Percentiles rank a stretch among this genome's conserved stretches.
phyloP scores from a whole-genome alignment of 768 basidiomycete species.

The Boletus barrowsii region DNA sequence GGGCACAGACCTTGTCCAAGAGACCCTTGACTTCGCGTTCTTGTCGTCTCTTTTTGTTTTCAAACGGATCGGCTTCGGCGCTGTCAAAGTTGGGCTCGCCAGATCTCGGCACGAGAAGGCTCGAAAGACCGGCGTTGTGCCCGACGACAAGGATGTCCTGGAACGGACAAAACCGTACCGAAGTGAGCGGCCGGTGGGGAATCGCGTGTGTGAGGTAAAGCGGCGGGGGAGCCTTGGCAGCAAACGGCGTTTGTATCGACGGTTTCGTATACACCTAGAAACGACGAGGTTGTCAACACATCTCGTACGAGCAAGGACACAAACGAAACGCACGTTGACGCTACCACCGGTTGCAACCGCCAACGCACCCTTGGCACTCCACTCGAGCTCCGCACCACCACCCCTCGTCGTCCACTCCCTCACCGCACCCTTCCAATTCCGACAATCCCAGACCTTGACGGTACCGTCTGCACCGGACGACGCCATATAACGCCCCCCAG shows the following conservation, averaged over 20 bases:
- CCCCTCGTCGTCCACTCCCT: constrained; percentile 75
- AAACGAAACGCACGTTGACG: constrained; percentile 60
- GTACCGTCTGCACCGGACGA: constrained; percentile 84
- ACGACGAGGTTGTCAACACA: neutral
- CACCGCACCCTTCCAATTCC: constrained; percentile 91
- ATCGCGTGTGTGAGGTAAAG: constrained; percentile 88
- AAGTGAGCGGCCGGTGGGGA: constrained; percentile 71
- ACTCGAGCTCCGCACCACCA: constrained; percentile 67
- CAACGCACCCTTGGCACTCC: constrained; percentile 83
- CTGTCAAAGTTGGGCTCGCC: constrained; percentile 97
- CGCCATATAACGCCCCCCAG: constrained; percentile 87
- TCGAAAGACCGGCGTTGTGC: constrained; percentile 75
- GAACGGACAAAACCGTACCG: constrained; percentile 83
- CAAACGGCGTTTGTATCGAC: constrained; percentile 55
- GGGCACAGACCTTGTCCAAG: constrained; percentile 70
- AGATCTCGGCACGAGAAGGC: constrained; percentile 84
- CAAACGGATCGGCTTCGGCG: constrained; percentile 91
- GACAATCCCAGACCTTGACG: constrained; percentile 95
- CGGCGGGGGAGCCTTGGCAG: constrained; percentile 56
- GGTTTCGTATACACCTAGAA: constrained; percentile 70
- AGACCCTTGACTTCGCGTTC: constrained; percentile 90
- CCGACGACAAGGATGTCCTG: constrained; percentile 82
- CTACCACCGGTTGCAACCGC: constrained; percentile 80
- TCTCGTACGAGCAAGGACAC: neutral
- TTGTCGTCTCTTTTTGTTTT: constrained; percentile 72